Evolutionary conservation across 768 basidiomycete species (phyloP).

Genomic region (Tubosaeta sp.): DNA sequence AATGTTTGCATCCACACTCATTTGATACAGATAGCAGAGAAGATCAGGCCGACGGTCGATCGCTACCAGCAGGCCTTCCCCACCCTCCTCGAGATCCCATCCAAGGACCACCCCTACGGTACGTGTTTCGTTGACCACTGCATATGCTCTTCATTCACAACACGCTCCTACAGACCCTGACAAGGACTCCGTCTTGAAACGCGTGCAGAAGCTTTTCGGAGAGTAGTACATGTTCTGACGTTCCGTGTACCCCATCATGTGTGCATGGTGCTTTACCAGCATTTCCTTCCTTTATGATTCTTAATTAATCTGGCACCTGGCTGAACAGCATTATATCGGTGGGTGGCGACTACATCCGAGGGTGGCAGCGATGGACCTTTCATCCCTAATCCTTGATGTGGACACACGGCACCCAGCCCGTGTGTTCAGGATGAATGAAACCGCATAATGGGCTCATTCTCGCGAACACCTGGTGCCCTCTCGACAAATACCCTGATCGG

Average conservation of each 20-base stretch:
- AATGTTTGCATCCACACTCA: slow-evolving; percentile 2
- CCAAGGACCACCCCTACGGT: slow-evolving; percentile 99
- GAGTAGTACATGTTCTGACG: slow-evolving; percentile 48
- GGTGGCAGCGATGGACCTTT: slow-evolving; percentile 9
- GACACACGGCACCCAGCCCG: slow-evolving; percentile 6
- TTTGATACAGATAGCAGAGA: slow-evolving; percentile 80
- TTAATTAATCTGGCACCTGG: slow-evolving; percentile 3
- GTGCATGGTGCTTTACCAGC: slow-evolving; percentile 5
- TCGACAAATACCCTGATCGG: slow-evolving; percentile 69
- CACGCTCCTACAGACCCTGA: slow-evolving; percentile 65
- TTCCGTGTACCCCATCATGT: slow-evolving; percentile 12
- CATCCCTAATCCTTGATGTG: slow-evolving; percentile 9
- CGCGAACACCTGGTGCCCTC: slow-evolving; percentile 58
- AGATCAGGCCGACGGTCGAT: slow-evolving; percentile 92
- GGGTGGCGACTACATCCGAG: slow-evolving; percentile 15
- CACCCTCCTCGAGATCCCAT: slow-evolving; percentile 94
- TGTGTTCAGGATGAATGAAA: slow-evolving; percentile 45
- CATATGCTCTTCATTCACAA: slow-evolving; percentile 14
- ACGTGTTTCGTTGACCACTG: slow-evolving; percentile 20
- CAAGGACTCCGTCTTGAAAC: slow-evolving; percentile 93
- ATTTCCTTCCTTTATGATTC: slow-evolving; percentile 7
- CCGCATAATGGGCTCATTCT: slow-evolving; percentile 67
- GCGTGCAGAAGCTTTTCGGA: slow-evolving; percentile 94
- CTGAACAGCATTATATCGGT: slow-evolving; percentile 19
- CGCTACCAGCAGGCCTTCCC: slow-evolving; percentile 96